Conservation (phyloP, 208 protist species). For the Trypanosoma melophagium region DNA sequence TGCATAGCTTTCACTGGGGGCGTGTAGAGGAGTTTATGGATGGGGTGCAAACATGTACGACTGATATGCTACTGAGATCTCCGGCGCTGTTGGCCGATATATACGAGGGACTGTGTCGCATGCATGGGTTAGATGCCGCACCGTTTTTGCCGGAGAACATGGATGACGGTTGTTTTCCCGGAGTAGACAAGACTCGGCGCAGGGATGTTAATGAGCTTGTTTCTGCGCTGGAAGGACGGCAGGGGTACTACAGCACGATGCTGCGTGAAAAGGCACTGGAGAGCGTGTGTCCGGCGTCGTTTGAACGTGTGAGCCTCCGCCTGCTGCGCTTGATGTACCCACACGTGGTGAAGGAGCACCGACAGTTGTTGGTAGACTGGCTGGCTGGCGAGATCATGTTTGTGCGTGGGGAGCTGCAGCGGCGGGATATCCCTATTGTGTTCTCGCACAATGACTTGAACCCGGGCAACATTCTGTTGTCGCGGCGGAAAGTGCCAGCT, state of each 20-base stretch:
- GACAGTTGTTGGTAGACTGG: conserved; percentile 43
- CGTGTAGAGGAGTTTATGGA: conserved; percentile 87
- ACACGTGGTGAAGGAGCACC: conserved; percentile 43
- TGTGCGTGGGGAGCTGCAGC: conserved; percentile 46
- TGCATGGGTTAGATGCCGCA: conserved; percentile 57
- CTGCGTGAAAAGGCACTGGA: conserved; percentile 66
- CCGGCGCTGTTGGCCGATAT: conserved; percentile 56
- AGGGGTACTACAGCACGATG: conserved; percentile 42
- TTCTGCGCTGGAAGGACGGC: conserved; percentile 20
- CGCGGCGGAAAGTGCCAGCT: conserved; percentile 21
- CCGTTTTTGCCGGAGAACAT: conserved; percentile 66
- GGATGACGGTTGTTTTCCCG: conserved; percentile 37
- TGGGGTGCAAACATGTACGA: conserved; percentile 66
- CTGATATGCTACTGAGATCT: conserved; percentile 71
- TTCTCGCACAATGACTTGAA: conserved; percentile 88
- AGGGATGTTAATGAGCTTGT: conserved; percentile 12
- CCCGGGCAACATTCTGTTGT: conserved; percentile 78
- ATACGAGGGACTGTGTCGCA: conserved; percentile 46
- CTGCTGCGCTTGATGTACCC: conserved; percentile 64
- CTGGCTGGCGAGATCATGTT: conserved; percentile 51
- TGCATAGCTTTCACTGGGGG: conserved; percentile 82
- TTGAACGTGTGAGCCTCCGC: conserved; percentile 74
- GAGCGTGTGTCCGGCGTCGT: conserved; percentile 66
- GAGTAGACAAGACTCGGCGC: background rate
- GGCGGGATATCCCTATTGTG: conserved; percentile 50